phyloP scores from a whole-genome alignment of 2,329 filamentous ascomycete species.

The Helotiales sp. region DNA sequence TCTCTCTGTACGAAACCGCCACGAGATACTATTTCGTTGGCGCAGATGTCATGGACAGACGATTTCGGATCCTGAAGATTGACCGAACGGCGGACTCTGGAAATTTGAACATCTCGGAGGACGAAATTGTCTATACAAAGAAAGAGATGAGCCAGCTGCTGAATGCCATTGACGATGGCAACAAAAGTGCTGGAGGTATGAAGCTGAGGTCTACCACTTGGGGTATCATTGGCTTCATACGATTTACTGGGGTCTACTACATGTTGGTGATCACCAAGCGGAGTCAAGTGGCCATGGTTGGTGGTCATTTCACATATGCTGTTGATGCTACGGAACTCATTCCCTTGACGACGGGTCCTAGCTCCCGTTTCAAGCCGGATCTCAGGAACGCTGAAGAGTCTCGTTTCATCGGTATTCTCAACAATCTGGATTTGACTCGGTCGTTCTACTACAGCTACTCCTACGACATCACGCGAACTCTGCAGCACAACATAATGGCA shows the following conservation, averaged over 20 bases:
- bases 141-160: constrained; percentile 93
- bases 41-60: constrained; percentile 84
- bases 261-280: constrained; percentile 97
- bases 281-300: constrained; percentile 93
- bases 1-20: constrained; percentile 95
- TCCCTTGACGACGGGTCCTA: constrained; percentile 75
- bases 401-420: constrained; percentile 85
- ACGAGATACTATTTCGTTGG: constrained; percentile 94
- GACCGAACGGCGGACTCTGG: constrained; percentile 82
- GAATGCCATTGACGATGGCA: constrained; percentile 93
- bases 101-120: constrained; percentile 85
- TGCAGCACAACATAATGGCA: constrained; percentile 88
- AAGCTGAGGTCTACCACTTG: constrained; percentile 89
- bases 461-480: constrained; percentile 89
- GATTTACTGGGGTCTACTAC: constrained; percentile 94
- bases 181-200: constrained; percentile 86
- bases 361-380: constrained; percentile 74
- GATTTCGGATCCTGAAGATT: constrained; percentile 92
- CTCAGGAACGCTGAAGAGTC: constrained; percentile 83
- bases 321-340: constrained; percentile 93
- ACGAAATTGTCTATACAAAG: constrained; percentile 92
- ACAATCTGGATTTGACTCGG: constrained; percentile 85
- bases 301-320: constrained; percentile 94
- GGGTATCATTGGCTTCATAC: constrained; percentile 93
- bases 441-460: constrained; percentile 99